Base-by-base conservation (phyloP, 2,329 filamentous ascomycete species). In the Biscogniauxia mediterranea region DNA sequence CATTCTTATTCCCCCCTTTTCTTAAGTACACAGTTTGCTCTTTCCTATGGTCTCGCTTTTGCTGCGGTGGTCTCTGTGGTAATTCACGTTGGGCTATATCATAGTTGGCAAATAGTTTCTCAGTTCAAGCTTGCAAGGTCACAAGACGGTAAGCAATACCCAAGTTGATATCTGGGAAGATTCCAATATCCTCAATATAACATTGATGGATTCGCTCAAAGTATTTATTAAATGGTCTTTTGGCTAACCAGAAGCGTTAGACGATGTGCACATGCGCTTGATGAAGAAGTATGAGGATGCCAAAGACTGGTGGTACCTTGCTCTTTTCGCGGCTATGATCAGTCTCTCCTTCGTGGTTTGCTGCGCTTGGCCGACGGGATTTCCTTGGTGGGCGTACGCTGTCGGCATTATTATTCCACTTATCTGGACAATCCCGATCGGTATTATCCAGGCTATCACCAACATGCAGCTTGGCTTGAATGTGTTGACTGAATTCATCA, bases 401-500 rank as follows among this genome's bases (percentile, higher is more conserved):
- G 75, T 87, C 58, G 86, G 84, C 71, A 79, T 87, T 49, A 66
- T 84, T 32, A 79, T 88, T 25, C 83, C 84, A 2, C 72, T 86
- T 42, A 69, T 87, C 38, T 87, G 85, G 82, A 79, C 85, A 56
- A 80, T 88, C 23, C 85, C 85, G 9, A 83, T 86, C 58, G 85
- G 85, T 56, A 82, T 88, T 64, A 79, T 88, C 54, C 84, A 87
- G 69, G 85, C 83, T 59, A 82, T 86, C 59, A 85, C 85, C 51
- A 86, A 87, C 71, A 83, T 84, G 56, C 84, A 87, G 70, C 78
- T 90, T 3, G 87, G 87, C 4, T 79, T 91, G n/a, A 72, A 72
- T 66, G 87, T 92, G 19, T 75, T 91, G 61, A 89, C 88, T n/a
- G 88, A 91, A 71, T 90, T 89, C 68, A 82, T 92, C 62, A 83